Evolutionary conservation across 352 stramenopile genomes (phyloP), one percentile per base, ranked within the genome.

Genomic region (Phytophthora brassicae): DNA sequence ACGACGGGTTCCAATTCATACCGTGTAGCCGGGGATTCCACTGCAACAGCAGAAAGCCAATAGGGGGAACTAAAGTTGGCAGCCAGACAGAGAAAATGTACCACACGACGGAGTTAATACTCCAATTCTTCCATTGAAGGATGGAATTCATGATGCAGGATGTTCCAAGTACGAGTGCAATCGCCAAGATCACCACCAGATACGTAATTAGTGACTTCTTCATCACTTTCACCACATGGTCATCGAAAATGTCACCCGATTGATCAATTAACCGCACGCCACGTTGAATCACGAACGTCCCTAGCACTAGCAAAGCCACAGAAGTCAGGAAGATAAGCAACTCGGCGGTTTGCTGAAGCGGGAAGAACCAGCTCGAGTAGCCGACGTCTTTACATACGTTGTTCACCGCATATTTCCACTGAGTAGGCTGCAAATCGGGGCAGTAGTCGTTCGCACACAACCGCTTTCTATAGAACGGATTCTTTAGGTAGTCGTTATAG

Each of bases 401-500:
- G 31, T 81, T 65, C 2, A 72, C 70, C 1, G 81, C 79, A 62
- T 92, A 92, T 44, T 81, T 81, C 86, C 86, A 95, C 60, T 94
- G 84, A 23, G 55, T 78, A 19, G 86, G 86, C 64, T 95, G 84
- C 36, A 95, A 60, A 57, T 94, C 85, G 0, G 83, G 85, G 28
- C 81, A 92, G 49, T 89, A 92, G 66, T 92, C 83, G 20, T 75
- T 73, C 19, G 86, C 78, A 41, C 81, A 92, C 53, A 90, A 51
- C 6, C 76, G 79, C 54, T 80, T 74, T 29, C 56, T 78, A 65
- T 92, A 92, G 33, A 80, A 78, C 6, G 81, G 83, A 60, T 95
- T 95, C 71, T 88, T 90, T 17, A 95, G 67, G 70, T 95, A 95
- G 56, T 95, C 86, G 48, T 92, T 77, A 66, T 95, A 95, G 20